These are phyloP conservation scores for Calycina herbarum DNA, from an alignment of 2,329 filamentous ascomycete genomes.

Conservation along the genomic window DNA sequence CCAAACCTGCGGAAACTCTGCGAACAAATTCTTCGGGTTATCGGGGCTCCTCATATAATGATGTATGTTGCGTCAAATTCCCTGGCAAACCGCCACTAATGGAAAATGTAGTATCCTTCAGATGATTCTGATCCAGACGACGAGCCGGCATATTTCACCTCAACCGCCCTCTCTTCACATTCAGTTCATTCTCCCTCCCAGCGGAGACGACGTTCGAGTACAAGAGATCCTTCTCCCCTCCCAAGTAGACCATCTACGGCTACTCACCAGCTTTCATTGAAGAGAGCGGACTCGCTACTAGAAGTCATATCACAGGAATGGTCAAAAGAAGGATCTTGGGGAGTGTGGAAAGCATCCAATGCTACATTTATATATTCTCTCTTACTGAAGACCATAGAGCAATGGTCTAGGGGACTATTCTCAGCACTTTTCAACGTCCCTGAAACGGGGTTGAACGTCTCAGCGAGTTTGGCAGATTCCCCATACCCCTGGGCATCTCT, in stretches of 20 bases:
- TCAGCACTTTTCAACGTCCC: conserved; percentile 88
- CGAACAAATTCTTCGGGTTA: conserved; percentile 24
- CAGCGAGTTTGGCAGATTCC: conserved; percentile 71
- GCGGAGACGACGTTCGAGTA: conserved; percentile 35
- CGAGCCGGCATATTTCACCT: conserved; percentile 83
- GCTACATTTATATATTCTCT: conserved; percentile 89
- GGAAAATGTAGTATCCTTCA: conserved; percentile 44
- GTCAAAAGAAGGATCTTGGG: conserved; percentile 85
- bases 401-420: conserved; percentile 88
- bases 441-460: conserved; percentile 54
- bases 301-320: conserved; percentile 87
- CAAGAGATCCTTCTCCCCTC: conserved; percentile 38
- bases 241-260: conserved; percentile 40
- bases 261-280: conserved; percentile 67
- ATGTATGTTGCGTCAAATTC: conserved; percentile 24
- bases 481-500: conserved; percentile 82
- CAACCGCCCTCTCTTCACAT: conserved; percentile 46
- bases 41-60: conserved; percentile 30
- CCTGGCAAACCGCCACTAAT: conserved; percentile 19
- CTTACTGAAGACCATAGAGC: conserved; percentile 82
- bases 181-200: conserved; percentile 44
- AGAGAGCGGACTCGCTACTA: conserved; percentile 75
- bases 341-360: conserved; percentile 93
- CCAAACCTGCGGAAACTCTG: conserved; percentile 23
- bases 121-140: conserved; percentile 71